Conservation (phyloP, 2,329 filamentous ascomycete species). For the Cercospora beticola region DNA sequence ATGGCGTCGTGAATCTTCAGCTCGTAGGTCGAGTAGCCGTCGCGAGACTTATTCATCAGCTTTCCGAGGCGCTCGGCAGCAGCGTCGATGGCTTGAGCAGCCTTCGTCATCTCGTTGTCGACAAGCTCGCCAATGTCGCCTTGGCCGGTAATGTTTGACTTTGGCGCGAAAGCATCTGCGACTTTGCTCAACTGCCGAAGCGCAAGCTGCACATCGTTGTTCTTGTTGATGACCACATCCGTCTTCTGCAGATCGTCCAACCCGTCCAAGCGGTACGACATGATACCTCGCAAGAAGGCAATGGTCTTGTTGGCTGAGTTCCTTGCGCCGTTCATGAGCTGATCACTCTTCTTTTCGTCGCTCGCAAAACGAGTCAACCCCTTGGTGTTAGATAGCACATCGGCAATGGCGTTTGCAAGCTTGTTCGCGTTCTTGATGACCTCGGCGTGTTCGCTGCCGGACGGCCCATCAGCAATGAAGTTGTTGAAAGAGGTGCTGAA, state of each 20-base stretch:
- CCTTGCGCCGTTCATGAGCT: slow-evolving; percentile 77
- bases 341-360: slow-evolving; percentile 90
- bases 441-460: slow-evolving; percentile 74
- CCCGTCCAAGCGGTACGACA: slow-evolving; percentile 89
- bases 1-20: slow-evolving; percentile 95
- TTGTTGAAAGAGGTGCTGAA: slow-evolving; percentile 98
- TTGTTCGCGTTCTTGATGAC: slow-evolving; percentile 91
- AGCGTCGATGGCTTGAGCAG: slow-evolving; percentile 90
- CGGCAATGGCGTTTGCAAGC: slow-evolving; percentile 85
- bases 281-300: slow-evolving; percentile 89
- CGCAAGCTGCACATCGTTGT: slow-evolving; percentile 92
- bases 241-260: slow-evolving; percentile 90
- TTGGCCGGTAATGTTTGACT: slow-evolving; percentile 74
- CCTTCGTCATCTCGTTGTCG: slow-evolving; percentile 86
- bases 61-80: slow-evolving; percentile 86
- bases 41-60: slow-evolving; percentile 92
- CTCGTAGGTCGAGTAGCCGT: slow-evolving; percentile 94
- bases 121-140: slow-evolving; percentile 92
- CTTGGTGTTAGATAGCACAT: slow-evolving; percentile 95
- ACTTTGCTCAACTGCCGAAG: slow-evolving; percentile 91
- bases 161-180: slow-evolving; percentile 86
- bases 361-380: slow-evolving; percentile 88
- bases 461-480: slow-evolving; percentile 94
- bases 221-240: slow-evolving; percentile 95
- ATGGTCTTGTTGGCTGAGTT: slow-evolving; percentile 84